Base-by-base conservation (phyloP, 2,329 filamentous ascomycete species). In the Geosmithia morbida region DNA sequence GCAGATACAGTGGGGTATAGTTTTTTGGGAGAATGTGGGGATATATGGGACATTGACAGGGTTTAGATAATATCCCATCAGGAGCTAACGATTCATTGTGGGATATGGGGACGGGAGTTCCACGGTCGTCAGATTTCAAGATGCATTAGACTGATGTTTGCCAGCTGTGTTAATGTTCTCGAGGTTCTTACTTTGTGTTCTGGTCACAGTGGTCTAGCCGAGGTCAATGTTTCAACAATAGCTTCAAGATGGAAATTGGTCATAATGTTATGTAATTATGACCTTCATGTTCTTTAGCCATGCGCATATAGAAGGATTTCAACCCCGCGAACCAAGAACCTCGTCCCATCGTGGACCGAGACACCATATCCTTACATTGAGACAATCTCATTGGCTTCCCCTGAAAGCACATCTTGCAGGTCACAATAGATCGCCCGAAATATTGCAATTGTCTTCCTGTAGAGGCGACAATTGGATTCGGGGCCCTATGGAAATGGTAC, bases 381-480 rank as follows among this genome's bases (percentile, higher is more conserved):
- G 17, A 61, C 51, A 58, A 54, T 50, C 51, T 64, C 26, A 48
- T 69, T 41, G 59, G 61, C 19, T 70, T 69, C 52, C 69, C 69
- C 6, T 58, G 58, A 4, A 58, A 62, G 18, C 69, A 77, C 54
- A 63, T 80, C 46, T 66, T 82, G 7, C 70, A 80, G 41, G 69
- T 80, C 30, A 79, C 76, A 1, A 68, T 83, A 58, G 73, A 79
- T 61, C 74, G 77, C 0, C 74, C 77, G 4, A 56, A 62, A 29
- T 66, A 72, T 48, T 74, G 81, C 56, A 83, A 83, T 61, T 69
- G 74, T 46, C 69, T 83, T 55, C 67, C 65, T 8, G 61, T 64
- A 2, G 56, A 63, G 3, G 66, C 68, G 56, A 74, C 79, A 60
- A 59, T 61, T 47, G 66, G 67, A 47, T 66, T 79, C 37, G 66